Percentiles rank a stretch among this genome's conserved stretches.
Evolutionary conservation across 164 flowering plant species (phyloP).

Genomic region (Saururus chinensis): DNA sequence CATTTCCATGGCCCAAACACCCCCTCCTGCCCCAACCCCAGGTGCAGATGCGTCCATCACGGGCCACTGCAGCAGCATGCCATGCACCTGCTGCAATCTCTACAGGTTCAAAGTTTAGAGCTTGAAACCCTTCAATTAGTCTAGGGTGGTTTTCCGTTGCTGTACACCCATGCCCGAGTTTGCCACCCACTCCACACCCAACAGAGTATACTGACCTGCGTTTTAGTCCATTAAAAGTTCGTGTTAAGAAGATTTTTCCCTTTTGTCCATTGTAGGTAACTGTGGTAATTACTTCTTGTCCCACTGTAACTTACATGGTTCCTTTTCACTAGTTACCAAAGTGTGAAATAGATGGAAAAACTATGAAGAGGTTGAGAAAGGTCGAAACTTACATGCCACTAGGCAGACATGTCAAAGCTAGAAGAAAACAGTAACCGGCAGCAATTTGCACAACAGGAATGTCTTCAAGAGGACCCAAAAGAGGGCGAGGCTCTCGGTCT

Average conservation of each 20-base stretch:
- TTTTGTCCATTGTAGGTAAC: too few relatives aligned
- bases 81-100: slow-evolving; percentile 97
- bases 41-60: slow-evolving; percentile 93
- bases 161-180: slow-evolving; percentile 85
- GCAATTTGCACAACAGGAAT: slow-evolving; percentile 91
- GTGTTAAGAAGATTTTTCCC: too few relatives aligned
- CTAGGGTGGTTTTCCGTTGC: slow-evolving; percentile 78
- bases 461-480: slow-evolving; percentile 76
- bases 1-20: slow-evolving; percentile 95
- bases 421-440: slow-evolving; percentile 97
- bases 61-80: slow-evolving; percentile 96
- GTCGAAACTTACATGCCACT: slow-evolving; percentile 64
- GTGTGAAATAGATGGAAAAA: not conserved
- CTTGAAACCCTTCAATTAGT: slow-evolving; percentile 70
- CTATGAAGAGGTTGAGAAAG: not conserved
- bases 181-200: slow-evolving; percentile 96
- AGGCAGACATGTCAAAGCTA: slow-evolving; percentile 82
- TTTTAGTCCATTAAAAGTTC: not conserved
- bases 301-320: not conserved
- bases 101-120: slow-evolving; percentile 73
- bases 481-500: slow-evolving; percentile 71
- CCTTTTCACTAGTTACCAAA: not conserved
- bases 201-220: slow-evolving; percentile 98
- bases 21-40: slow-evolving; percentile 99
- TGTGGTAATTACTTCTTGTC: not conserved